These are phyloP conservation scores for Coriaria nepalensis DNA, from an alignment of 306 rosid species.

Conservation along the genomic window DNA sequence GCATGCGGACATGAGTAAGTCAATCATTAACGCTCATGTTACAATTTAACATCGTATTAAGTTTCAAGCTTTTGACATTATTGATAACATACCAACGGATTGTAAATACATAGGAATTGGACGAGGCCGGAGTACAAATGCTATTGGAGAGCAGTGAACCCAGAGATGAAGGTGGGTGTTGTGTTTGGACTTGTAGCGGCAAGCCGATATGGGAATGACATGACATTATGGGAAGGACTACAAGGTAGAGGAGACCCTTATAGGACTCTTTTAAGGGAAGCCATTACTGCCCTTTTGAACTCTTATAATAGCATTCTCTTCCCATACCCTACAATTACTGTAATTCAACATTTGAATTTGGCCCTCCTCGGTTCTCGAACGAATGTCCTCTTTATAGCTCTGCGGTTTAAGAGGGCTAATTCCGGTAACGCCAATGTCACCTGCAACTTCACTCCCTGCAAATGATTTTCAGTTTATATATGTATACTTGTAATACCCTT, in stretches of 20 bases:
- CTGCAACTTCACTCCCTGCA: too few species aligned
- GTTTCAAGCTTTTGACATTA: too few species aligned
- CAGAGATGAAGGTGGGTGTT: conserved; percentile 56
- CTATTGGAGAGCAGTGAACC: conserved; percentile 68
- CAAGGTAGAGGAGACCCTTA: conserved; percentile 79
- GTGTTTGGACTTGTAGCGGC: conserved; percentile 52
- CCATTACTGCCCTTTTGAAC: conserved; percentile 57
- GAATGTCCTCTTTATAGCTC: conserved; percentile 42
- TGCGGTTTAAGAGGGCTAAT: conserved; percentile 60
- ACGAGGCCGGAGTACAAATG: conserved; percentile 49
- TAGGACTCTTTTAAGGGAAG: conserved; percentile 70
- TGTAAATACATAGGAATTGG: conserved; percentile 76
- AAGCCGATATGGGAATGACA: conserved; percentile 53
- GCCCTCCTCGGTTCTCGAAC: conserved; percentile 59
- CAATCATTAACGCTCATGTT: not conserved
- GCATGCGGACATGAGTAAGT: conserved; percentile 69
- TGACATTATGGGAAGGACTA: conserved; percentile 59
- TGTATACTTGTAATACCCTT: too few species aligned
- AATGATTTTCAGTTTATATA: too few species aligned
- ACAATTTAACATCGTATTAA: not conserved
- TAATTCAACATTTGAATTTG: conserved; percentile 35
- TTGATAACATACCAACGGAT: too few species aligned
- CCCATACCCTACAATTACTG: conserved; percentile 44
- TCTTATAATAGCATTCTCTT: conserved; percentile 53
- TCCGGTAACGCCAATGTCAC: conserved; percentile 48